Evolutionary conservation across 495 filamentous ascomycete species (phyloP), one percentile per base, ranked within the genome.

Genomic region (Aspergillus sclerotiicarbonarius): DNA sequence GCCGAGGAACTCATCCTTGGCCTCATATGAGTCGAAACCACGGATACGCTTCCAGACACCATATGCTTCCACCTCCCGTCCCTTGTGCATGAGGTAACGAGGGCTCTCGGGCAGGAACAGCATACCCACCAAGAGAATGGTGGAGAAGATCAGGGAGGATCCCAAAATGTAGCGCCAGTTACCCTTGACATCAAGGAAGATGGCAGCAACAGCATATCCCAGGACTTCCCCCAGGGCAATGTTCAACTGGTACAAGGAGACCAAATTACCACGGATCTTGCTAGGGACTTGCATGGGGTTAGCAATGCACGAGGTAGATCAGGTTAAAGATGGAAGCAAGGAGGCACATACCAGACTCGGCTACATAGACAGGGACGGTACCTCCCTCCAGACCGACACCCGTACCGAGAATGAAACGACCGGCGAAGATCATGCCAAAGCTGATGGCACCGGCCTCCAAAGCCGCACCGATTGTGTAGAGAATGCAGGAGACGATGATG

Each of bases 81-180:
- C 70, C 64, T 82, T 83, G 73, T 81, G 78, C 78, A 85, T 82
- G 30, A 84, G 68, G 63, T 73, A 85, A 47, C 82, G 80, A 7
- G 82, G 82, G 10, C 70, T 76, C 58, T 84, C 82, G 18, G 82
- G 82, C 56, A 84, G 76, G 69, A 83, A 84, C n/a, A 83, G 58
- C 79, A 84, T 83, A 51, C 81, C 82, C 10, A 77, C 69, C 8
- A 81, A 60, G 67, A 84, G 79, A 64, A 86, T 82, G 31, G 82
- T 85, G 3, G 82, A 84, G 67, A 86, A 86, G 53, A 86, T 62
- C n/a, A 86, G 71, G 0, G 83, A 85, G 2, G 81, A 83, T 7
- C 84, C 84, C n/a, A 86, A 77, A 55, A 86, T 86, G 59, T 81
- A 87, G 29, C 84, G 76, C 84, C 84, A 87, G 72, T 81, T 84